Evolutionary conservation across 192 early-diverging fungal species (phyloP).

Genomic region (Glomus cerebriforme): DNA sequence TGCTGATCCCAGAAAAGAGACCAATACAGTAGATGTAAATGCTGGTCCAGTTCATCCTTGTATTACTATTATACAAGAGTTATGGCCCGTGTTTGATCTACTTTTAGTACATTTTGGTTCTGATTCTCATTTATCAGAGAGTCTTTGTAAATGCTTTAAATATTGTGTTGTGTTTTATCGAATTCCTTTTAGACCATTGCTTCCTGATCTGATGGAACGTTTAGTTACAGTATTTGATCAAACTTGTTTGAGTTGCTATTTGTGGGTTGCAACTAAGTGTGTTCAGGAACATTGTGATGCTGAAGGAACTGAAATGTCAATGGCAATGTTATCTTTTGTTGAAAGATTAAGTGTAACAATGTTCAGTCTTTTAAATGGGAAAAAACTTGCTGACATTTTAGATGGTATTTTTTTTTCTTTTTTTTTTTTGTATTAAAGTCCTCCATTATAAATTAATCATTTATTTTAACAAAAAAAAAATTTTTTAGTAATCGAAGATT

Average conservation of each 20-base stretch:
- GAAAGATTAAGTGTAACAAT: slow-evolving; percentile 66
- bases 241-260: slow-evolving; percentile 65
- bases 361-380: slow-evolving; percentile 54
- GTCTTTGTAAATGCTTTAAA: slow-evolving; percentile 59
- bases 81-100: slow-evolving; percentile 75
- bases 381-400: slow-evolving; percentile 57
- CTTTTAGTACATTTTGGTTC: slow-evolving; percentile 56
- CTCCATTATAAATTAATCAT: too few relatives aligned
- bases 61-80: slow-evolving; percentile 60
- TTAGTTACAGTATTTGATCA: slow-evolving; percentile 69
- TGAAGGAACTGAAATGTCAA: slow-evolving; percentile 50
- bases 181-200: slow-evolving; percentile 54
- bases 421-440: too few relatives aligned
- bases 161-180: slow-evolving; percentile 60
- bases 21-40: slow-evolving; percentile 10
- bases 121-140: slow-evolving; percentile 49
- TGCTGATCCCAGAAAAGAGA: slow-evolving; percentile 15
- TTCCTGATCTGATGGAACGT: slow-evolving; percentile 60
- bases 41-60: slow-evolving; percentile 61
- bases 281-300: slow-evolving; percentile 65
- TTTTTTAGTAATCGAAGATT: slow-evolving; percentile 74
- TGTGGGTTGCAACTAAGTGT: slow-evolving; percentile 78
- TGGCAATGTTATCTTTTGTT: slow-evolving; percentile 53
- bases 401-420: slow-evolving; percentile 58
- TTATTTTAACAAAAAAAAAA: not conserved